These are phyloP conservation scores for Halophytophthora polymorphica DNA, from an alignment of 352 stramenopile genomes.

Conservation along the genomic window DNA sequence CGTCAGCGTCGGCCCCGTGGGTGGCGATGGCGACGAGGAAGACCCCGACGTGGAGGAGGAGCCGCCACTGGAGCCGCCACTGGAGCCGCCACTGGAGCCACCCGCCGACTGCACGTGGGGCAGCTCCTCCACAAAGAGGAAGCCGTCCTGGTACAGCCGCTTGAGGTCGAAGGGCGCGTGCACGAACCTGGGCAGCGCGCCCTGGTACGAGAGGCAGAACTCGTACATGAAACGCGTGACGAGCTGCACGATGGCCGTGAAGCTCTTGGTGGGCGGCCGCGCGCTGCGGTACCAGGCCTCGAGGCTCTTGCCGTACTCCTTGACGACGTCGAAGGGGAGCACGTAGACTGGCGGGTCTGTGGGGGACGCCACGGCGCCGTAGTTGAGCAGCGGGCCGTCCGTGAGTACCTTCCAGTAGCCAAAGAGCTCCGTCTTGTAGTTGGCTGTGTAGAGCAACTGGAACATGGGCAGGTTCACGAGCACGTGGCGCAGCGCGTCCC, in stretches of 20 bases:
- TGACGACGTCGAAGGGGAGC: conserved; percentile 89
- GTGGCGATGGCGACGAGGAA: conserved; percentile 3
- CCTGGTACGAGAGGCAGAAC: conserved; percentile 78
- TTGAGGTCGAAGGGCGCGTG: conserved; percentile 74
- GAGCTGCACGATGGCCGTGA: conserved; percentile 74
- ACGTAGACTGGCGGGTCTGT: conserved; percentile 45
- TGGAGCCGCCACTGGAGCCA: conserved; percentile 5
- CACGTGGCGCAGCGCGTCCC: conserved; percentile 80
- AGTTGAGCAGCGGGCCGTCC: conserved; percentile 64
- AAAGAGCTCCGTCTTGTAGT: conserved; percentile 90
- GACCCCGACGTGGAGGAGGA: conserved; percentile 25
- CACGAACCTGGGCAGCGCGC: conserved; percentile 68
- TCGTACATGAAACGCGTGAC: conserved; percentile 90
- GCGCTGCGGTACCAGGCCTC: conserved; percentile 83
- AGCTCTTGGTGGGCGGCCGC: conserved; percentile 68
- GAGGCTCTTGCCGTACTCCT: conserved; percentile 87
- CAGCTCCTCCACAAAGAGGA: conserved; percentile 67
- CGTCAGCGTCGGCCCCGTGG: conserved; percentile 5
- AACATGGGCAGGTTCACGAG: conserved; percentile 91
- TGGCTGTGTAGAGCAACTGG: conserved; percentile 88
- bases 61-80: conserved; percentile 1
- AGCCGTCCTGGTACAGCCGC: conserved; percentile 63
- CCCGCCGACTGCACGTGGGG: conserved; percentile 34
- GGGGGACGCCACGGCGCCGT: conserved; percentile 25
- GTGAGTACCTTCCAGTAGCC: conserved; percentile 88